A percentile compares a stretch with the other conserved stretches of the same genome.
Evolutionary conservation across 768 basidiomycete species (phyloP).

Genomic region (Boletus patriciae): DNA sequence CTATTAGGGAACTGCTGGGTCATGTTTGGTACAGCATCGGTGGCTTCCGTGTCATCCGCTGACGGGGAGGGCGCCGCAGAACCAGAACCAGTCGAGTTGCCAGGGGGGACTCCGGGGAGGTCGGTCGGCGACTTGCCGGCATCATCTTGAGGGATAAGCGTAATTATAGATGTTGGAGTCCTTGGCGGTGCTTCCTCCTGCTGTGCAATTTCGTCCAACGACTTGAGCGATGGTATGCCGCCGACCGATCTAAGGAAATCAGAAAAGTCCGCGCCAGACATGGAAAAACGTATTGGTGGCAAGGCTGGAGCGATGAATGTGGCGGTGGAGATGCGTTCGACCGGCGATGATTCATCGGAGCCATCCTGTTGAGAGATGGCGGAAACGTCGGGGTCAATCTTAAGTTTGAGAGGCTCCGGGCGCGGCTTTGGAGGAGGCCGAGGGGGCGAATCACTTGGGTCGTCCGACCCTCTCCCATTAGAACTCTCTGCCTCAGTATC

Average conservation of each 20-base stretch:
- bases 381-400: conserved; percentile 18
- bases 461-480: conserved; percentile 36
- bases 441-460: conserved; percentile 37
- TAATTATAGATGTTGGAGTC: conserved; percentile 23
- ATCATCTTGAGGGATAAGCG: conserved; percentile 12
- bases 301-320: conserved; percentile 86
- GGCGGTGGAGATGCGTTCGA: conserved; percentile 64
- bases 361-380: conserved; percentile 34
- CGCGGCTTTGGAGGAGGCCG: conserved; percentile 45
- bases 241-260: conserved; percentile 65
- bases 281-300: conserved; percentile 89
- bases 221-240: conserved; percentile 47
- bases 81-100: background rate
- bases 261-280: conserved; percentile 80
- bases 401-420: conserved; percentile 32
- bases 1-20: conserved; percentile 14
- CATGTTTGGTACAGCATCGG: conserved; percentile 16
- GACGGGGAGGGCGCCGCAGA: background rate
- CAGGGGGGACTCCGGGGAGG: background rate
- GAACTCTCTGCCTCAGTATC: conserved; percentile 63
- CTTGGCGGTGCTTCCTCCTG: conserved; percentile 37
- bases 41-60: conserved; percentile 5
- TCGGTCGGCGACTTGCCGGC: background rate
- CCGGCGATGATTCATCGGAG: conserved; percentile 60
- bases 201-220: conserved; percentile 47